A percentile compares a stretch with the other conserved stretches of the same genome.
These are phyloP conservation scores for Boletellus ananiceps DNA, from an alignment of 768 basidiomycete species.

Conservation along the genomic window DNA sequence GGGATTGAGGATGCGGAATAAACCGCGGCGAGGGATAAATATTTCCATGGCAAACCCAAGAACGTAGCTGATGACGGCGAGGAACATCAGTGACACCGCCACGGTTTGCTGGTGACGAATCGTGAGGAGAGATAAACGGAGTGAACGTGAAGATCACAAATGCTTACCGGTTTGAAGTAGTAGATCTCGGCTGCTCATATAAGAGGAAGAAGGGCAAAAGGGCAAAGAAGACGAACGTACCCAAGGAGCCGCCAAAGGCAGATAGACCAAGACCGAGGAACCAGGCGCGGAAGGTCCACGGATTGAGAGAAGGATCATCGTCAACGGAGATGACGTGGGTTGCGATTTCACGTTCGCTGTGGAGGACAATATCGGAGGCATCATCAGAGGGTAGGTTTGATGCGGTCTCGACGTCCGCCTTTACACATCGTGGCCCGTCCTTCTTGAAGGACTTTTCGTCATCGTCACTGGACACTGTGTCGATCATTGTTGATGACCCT, in stretches of 20 bases:
- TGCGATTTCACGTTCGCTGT: constrained; percentile 43
- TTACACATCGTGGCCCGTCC: constrained; percentile 16
- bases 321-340: constrained; percentile 35
- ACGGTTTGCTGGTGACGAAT: constrained; percentile 42
- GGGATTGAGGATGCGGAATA: constrained; percentile 46
- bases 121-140: not conserved
- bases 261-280: constrained; percentile 52
- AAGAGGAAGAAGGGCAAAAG: not conserved
- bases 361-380: constrained; percentile 23
- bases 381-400: constrained; percentile 4
- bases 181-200: constrained; percentile 46
- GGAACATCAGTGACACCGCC: constrained; percentile 48
- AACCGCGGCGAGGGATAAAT: constrained; percentile 41
- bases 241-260: constrained; percentile 49
- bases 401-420: constrained; percentile 31
- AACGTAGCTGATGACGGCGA: constrained; percentile 46
- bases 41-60: constrained; percentile 44
- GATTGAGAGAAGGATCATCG: constrained; percentile 22
- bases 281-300: constrained; percentile 42
- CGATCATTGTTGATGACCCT: no score
- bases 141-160: not conserved
- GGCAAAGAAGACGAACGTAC: constrained; percentile 20
- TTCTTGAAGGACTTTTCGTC: constrained; percentile 7
- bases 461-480: not conserved
- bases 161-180: constrained; percentile 53